phyloP scores from a whole-genome alignment of 345 rosid species.

The Ceriops decandra region DNA sequence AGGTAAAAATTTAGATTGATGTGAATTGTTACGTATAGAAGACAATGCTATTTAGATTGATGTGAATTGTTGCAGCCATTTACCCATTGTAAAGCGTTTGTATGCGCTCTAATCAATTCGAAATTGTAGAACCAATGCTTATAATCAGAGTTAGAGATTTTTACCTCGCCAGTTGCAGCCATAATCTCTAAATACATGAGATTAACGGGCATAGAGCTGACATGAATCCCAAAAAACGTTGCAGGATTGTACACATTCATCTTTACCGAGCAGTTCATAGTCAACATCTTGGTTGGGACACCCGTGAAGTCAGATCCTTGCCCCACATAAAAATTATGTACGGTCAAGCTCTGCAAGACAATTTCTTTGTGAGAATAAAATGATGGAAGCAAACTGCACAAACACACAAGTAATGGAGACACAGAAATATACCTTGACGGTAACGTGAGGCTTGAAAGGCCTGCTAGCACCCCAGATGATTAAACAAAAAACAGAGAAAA shows the following conservation, averaged over 20 bases:
- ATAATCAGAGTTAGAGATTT: background rate
- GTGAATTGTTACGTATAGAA: no score
- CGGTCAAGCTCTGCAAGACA: constrained; percentile 15
- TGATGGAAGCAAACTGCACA: no score
- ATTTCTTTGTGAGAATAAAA: no score
- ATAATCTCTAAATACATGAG: constrained; percentile 19
- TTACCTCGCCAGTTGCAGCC: constrained; percentile 24
- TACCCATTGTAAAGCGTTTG: no score
- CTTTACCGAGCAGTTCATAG: constrained; percentile 16
- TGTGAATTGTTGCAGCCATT: no score
- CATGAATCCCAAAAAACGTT: constrained; percentile 19
- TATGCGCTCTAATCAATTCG: background rate
- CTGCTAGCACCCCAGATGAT: constrained; percentile 23
- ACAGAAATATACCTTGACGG: constrained; percentile 13
- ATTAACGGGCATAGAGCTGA: constrained; percentile 17
- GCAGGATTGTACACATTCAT: constrained; percentile 22
- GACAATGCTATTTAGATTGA: no score
- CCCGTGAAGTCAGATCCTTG: constrained; percentile 26
- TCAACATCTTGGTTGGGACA: constrained; percentile 21
- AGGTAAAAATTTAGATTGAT: no score
- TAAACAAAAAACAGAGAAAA: constrained; percentile 12
- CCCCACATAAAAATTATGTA: constrained; percentile 16
- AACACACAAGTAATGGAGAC: no score
- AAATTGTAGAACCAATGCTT: background rate
- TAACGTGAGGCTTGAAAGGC: constrained; percentile 19